Conservation (phyloP, 805 yeast genomes). For the Monosporozyma yasuniensis region DNA sequence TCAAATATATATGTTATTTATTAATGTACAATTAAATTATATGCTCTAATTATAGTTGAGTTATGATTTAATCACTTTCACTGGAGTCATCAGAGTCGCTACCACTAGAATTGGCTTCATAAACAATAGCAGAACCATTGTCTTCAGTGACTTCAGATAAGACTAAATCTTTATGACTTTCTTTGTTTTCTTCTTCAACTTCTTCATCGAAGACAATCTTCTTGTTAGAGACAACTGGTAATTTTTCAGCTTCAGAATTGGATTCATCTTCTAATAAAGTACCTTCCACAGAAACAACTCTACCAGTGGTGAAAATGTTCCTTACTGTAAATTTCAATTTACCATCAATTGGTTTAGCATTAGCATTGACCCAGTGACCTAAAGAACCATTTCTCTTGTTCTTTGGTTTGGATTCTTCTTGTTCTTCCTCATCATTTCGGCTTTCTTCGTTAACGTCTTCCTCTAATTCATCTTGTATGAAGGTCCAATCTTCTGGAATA, state of each 20-base stretch:
- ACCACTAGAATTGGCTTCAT: constrained; percentile 27
- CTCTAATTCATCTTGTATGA: constrained; percentile 67
- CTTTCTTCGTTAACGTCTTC: constrained; percentile 18
- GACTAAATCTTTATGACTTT: constrained; percentile 29
- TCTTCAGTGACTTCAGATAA: constrained; percentile 27
- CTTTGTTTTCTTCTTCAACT: constrained; percentile 29
- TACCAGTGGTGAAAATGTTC: constrained; percentile 65
- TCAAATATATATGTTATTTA: neutral
- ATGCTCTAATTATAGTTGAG: neutral
- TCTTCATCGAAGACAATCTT: constrained; percentile 45
- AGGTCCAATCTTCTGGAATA: constrained; percentile 82
- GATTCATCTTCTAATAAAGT: constrained; percentile 41
- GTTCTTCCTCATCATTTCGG: constrained; percentile 10
- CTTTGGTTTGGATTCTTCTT: constrained; percentile 6
- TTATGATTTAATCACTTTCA: constrained; percentile 3
- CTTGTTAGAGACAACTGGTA: constrained; percentile 42
- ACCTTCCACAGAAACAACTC: constrained; percentile 82
- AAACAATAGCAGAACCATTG: constrained; percentile 30
- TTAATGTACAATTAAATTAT: constrained; percentile 2
- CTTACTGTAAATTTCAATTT: constrained; percentile 70
- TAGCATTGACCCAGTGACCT: constrained; percentile 83
- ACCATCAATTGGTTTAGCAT: constrained; percentile 71
- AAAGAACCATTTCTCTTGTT: constrained; percentile 38
- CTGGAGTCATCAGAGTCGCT: constrained; percentile 12
- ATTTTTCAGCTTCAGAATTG: constrained; percentile 41